Evolutionary conservation across 148 eudicot species (phyloP), one percentile per base, ranked within the genome.

Genomic region (Arctostaphylos glauca): DNA sequence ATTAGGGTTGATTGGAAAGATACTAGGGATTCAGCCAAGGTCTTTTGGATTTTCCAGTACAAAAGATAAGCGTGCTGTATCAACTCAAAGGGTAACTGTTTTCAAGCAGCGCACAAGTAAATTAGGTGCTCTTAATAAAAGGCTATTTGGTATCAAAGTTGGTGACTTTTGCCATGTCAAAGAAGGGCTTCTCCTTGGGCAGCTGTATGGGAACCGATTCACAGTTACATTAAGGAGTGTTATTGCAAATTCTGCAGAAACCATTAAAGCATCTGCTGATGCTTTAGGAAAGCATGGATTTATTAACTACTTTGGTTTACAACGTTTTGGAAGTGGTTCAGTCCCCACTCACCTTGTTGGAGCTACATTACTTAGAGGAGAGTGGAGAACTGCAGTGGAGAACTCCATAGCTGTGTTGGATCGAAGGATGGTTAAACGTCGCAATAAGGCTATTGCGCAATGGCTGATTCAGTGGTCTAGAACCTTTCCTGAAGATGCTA

Each of bases 31-130:
- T 81, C 95, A 96, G 99, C 89, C 94, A 23, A 91, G 91, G 84
- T 90, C 98, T 52, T 97, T 97, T 89, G 99, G 99, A 80, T 97
- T 97, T 91, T 85, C 98, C 77, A 97, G 99, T 75, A 97, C 98
- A 31, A 94, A 97, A 88, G 98, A 96, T 88, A 96, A 96, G 90
- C 95, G 99, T 12, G 76, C 98, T 81, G 95, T 96, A 59, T 81
- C 99, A 47, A 94, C 99, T 62, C 99, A 96, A 87, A 90, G 89
- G 97, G 99, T 90, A 87, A 96, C 99, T 58, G 90, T 96, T 86
- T 96, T 92, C 89, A 94, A 93, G 92, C 92, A 87, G 90, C 92
- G 71, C 54, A 95, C 95, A 79, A 89, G 92, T 86, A 92, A 88
- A 87, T 80, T 96, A 86, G 95, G 93, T 84, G 87, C 97, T 72